These are phyloP conservation scores for Hygrocybe punicea DNA, from an alignment of 768 basidiomycete genomes.

Conservation along the genomic window DNA sequence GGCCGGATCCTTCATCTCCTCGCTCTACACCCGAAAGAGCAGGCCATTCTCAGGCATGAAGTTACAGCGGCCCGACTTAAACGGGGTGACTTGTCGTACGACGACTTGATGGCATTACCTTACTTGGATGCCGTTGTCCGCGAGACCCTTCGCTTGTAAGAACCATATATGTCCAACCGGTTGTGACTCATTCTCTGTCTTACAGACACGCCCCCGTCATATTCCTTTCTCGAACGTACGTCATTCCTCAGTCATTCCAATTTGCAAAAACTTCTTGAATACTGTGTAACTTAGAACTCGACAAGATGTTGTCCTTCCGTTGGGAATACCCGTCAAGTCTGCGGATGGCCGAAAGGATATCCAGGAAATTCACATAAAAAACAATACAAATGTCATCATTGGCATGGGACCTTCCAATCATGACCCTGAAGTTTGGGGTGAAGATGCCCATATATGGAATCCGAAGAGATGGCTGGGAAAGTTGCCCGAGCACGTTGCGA, in stretches of 20 bases:
- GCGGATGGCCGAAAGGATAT: constrained; percentile 25
- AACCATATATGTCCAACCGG: not conserved
- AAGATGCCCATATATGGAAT: too few species aligned
- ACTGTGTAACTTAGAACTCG: constrained; percentile 10
- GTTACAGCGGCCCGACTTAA: constrained; percentile 12
- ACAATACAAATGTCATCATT: too few species aligned
- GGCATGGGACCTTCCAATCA: too few species aligned
- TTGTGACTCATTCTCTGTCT: not conserved
- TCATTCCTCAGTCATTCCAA: not conserved
- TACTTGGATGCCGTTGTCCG: constrained; percentile 36
- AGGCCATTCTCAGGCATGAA: constrained; percentile 32
- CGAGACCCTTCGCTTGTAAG: constrained; percentile 36
- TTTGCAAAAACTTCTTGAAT: not conserved
- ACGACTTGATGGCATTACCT: constrained; percentile 27
- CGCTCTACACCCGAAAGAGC: constrained; percentile 28
- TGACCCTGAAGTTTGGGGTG: too few species aligned
- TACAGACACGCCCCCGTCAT: constrained; percentile 23
- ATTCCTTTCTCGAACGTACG: constrained; percentile 24
- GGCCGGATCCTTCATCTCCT: constrained; percentile 29
- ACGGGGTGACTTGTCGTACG: constrained; percentile 21
- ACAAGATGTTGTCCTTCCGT: constrained; percentile 33
- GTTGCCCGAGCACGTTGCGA: too few species aligned
- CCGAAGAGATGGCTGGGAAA: too few species aligned
- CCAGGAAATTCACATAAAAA: constrained; percentile 26
- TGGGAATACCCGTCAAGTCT: constrained; percentile 26